phyloP scores from a whole-genome alignment of 1,139 yeast genomes.

The Pichia norvegensis region DNA sequence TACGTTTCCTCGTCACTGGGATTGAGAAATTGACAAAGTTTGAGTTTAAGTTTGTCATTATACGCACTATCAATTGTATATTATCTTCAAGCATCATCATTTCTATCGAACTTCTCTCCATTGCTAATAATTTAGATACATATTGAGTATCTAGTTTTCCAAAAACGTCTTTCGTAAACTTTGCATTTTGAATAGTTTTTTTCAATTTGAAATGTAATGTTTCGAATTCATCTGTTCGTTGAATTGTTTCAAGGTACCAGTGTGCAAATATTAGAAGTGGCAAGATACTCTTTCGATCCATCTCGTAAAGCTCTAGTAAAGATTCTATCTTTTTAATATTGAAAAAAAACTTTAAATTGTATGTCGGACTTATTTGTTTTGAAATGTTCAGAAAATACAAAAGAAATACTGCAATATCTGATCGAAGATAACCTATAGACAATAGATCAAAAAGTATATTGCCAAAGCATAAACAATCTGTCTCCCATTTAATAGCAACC shows the following conservation, averaged over 20 bases:
- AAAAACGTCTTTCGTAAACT: slow-evolving; percentile 11
- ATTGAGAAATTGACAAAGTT: not conserved
- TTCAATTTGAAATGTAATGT: slow-evolving; percentile 14
- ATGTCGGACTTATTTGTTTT: slow-evolving; percentile 17
- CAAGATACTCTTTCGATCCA: slow-evolving; percentile 14
- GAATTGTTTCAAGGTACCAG: slow-evolving; percentile 10
- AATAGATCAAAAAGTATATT: slow-evolving; percentile 22
- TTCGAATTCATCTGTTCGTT: slow-evolving; percentile 14
- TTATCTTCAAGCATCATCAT: not conserved
- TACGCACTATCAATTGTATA: not conserved
- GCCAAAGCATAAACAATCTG: slow-evolving; percentile 16
- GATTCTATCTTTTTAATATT: slow-evolving; percentile 19
- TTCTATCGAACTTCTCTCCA: slow-evolving; percentile 2
- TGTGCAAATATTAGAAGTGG: slow-evolving; percentile 16
- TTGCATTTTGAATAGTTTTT: slow-evolving; percentile 10
- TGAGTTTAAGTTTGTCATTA: slow-evolving; percentile 2
- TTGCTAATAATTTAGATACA: slow-evolving; percentile 2
- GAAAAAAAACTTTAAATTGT: slow-evolving; percentile 16
- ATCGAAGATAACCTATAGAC: slow-evolving; percentile 24
- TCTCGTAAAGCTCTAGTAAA: slow-evolving; percentile 20
- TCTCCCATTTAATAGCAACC: slow-evolving; percentile 18
- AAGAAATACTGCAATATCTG: slow-evolving; percentile 15
- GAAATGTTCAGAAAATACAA: slow-evolving; percentile 17
- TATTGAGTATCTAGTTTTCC: slow-evolving; percentile 12
- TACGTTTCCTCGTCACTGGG: slow-evolving; percentile 1